Evolutionary conservation across 2,329 filamentous ascomycete species (phyloP), one percentile per base, ranked within the genome.

Genomic region (Cladosporium sp.): DNA sequence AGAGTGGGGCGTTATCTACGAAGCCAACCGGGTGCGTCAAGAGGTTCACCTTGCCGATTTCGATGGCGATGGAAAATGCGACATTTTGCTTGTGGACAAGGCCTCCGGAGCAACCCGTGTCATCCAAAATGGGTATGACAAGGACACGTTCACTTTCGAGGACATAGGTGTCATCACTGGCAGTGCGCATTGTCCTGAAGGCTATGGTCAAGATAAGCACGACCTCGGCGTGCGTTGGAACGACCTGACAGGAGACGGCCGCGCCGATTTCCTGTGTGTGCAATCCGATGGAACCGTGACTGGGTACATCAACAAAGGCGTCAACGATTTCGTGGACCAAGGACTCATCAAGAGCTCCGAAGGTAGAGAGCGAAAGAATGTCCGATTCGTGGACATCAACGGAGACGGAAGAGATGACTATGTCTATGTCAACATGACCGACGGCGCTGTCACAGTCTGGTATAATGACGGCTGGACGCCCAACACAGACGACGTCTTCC

Each of bases 381-480:
- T 63, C 25, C n/a, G 60, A 30, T 55, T 63, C 38, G 61, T 57
- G 3, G 60, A 63, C 40, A 57, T 63, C 51, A 59, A 63, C 19
- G 56, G 50, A 9, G 56, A 59, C 22, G 61, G 61, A 2, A 56
- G 40, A 50, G 61, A 39, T 17, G 61, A 63, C 8, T 61, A 45
- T 37, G 38, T 61, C 8, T 59, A 40, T 39, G 59, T 59, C 34
- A 38, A 59, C 36, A 56, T 61, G 60, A 49, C 71, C 43, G 42
- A 36, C 28, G 58, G 51, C 7, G 8, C 56, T 19, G 58, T 56
- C 25, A 59, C 40, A 19, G 58, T 22, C n/a, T 59, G 58, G 58
- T 39, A 45, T 17, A 59, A 59, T 20, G 39, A 42, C 12, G 58
- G 58, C 38, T n/a, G 17, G 34, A 37, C 42, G 6, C 47, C 47